Conservation (phyloP, 1,284 basidiomycete genomes). For the Ceratobasidium sp. region DNA sequence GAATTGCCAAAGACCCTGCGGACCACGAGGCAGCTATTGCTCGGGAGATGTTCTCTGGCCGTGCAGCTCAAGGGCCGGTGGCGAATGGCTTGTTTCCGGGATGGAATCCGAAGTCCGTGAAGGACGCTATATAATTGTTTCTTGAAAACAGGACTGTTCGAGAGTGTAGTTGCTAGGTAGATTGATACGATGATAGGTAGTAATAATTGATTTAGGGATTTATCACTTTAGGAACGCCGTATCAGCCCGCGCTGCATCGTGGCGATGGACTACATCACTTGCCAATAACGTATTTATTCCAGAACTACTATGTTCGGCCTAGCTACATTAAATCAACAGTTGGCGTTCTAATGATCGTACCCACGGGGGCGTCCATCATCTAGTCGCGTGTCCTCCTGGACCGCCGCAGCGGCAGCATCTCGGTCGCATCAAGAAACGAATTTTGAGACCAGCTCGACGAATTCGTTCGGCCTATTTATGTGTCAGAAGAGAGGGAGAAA, state of each 20-base stretch:
- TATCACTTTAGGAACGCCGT: not conserved
- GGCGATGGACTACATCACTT: too few relatives aligned
- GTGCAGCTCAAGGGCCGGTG: slow-evolving; percentile 25
- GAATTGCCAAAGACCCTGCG: not conserved
- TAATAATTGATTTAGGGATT: not conserved
- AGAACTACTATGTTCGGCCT: too few relatives aligned
- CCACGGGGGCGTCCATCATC: too few relatives aligned
- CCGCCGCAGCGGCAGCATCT: too few relatives aligned
- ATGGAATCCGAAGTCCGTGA: slow-evolving; percentile 30
- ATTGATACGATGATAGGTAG: not conserved
- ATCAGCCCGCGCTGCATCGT: too few relatives aligned
- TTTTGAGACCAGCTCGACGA: slow-evolving; percentile 40
- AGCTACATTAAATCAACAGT: too few relatives aligned
- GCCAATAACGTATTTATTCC: too few relatives aligned
- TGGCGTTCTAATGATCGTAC: too few relatives aligned
- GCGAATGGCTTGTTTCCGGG: slow-evolving; percentile 24
- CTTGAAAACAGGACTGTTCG: not conserved
- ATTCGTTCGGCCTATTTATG: slow-evolving; percentile 29
- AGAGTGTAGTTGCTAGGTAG: not conserved
- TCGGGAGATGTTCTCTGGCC: slow-evolving; percentile 39
- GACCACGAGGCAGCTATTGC: slow-evolving; percentile 38
- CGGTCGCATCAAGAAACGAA: slow-evolving; percentile 9
- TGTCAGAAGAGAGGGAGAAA: not conserved
- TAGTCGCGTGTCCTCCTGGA: too few relatives aligned
- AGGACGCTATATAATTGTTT: slow-evolving; percentile 22